A percentile compares a stretch with the other conserved stretches of the same genome.
phyloP scores from a whole-genome alignment of 768 basidiomycete species.

The Roridomyces roridus region DNA sequence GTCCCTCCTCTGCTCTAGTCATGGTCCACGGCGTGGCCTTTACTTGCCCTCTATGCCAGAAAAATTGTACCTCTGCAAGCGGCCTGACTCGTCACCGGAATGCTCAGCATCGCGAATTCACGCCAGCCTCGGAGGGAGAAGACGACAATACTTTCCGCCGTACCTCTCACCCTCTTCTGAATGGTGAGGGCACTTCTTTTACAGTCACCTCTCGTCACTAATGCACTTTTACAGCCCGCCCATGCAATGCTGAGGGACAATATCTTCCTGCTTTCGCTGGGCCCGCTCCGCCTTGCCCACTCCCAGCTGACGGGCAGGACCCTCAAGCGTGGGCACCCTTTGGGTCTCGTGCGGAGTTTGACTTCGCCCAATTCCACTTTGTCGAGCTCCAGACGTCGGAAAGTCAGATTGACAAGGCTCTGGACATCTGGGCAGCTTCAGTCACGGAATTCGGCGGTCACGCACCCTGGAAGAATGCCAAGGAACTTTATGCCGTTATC shows the following conservation, averaged over 20 bases:
- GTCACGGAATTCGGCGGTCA: neutral
- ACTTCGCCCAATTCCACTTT: conserved; percentile 5
- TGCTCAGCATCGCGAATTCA: neutral
- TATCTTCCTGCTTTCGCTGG: too few relatives aligned
- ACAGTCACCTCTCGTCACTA: too few relatives aligned
- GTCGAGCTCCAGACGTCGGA: neutral
- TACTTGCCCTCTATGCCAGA: neutral
- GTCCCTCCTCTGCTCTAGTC: neutral
- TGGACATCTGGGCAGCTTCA: conserved; percentile 1
- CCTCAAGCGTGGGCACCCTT: neutral
- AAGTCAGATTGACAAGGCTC: neutral
- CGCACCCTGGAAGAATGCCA: neutral
- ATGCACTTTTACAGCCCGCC: too few relatives aligned
- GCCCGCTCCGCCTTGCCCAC: neutral
- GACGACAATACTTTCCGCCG: conserved; percentile 4
- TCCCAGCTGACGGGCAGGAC: neutral
- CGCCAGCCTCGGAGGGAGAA: conserved; percentile 7
- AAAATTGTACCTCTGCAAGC: neutral
- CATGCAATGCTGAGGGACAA: neutral
- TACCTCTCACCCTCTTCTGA: neutral
- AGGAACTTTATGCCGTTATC: conserved; percentile 3
- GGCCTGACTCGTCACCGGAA: neutral
- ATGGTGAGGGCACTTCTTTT: neutral
- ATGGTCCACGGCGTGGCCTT: conserved; percentile 7
- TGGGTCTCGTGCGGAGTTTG: neutral